A percentile compares a stretch with the other conserved stretches of the same genome.
Conservation (phyloP, 2,329 filamentous ascomycete species). For the Aspergillus sp. region DNA sequence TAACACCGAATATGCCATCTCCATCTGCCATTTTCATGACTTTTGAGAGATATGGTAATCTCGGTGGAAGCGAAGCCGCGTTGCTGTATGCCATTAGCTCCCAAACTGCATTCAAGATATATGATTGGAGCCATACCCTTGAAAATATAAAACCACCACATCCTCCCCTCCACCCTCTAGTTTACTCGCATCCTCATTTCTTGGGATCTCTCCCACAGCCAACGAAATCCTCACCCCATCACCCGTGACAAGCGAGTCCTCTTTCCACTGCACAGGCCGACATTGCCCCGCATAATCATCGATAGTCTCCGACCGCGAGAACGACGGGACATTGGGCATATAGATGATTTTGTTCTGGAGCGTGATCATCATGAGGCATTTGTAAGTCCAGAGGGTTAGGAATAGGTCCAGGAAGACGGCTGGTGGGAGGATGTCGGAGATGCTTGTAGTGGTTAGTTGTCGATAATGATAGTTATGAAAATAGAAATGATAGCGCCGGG, state of each 20-base stretch:
- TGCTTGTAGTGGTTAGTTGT: conserved; percentile 12
- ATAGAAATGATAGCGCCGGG: not conserved
- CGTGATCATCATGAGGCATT: conserved; percentile 65
- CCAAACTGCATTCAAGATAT: not conserved
- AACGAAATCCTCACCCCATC: conserved; percentile 45
- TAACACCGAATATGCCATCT: conserved; percentile 5
- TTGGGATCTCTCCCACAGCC: conserved; percentile 61
- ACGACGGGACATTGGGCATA: conserved; percentile 68
- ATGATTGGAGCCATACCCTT: conserved; percentile 11
- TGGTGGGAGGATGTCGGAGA: conserved; percentile 53
- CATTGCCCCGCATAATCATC: conserved; percentile 56
- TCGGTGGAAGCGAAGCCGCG: conserved; percentile 25
- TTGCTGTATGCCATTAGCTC: conserved; percentile 9
- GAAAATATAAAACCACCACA: conserved; percentile 27
- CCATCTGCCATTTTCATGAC: conserved; percentile 27
- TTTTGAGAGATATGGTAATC: conserved; percentile 39
- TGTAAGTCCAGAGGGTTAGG: conserved; percentile 56
- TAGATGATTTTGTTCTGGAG: conserved; percentile 81
- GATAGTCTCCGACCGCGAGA: conserved; percentile 61
- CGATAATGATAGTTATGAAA: not conserved
- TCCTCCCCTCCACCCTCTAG: conserved; percentile 3
- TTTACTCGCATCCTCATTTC: conserved; percentile 20
- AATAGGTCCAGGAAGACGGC: conserved; percentile 60
- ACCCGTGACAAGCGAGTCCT: conserved; percentile 40
- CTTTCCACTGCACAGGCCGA: conserved; percentile 59